Evolutionary conservation across 225 moss, liverwort and hornwort species (phyloP).

Genomic region (Sphagnum contortum): DNA sequence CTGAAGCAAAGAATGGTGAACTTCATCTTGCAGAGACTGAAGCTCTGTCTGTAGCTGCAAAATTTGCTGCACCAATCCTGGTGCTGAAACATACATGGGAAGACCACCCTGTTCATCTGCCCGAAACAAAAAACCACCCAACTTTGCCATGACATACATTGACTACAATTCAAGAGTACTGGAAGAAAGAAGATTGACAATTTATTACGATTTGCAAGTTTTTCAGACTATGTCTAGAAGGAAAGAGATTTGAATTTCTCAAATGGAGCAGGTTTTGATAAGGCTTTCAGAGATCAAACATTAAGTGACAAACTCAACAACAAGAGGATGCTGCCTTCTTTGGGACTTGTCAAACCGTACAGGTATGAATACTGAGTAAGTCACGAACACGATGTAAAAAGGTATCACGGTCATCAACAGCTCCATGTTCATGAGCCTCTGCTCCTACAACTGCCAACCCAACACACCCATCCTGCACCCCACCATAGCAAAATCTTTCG

Average conservation of each 20-base stretch:
- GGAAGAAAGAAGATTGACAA: too few relatives aligned
- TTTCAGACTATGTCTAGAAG: too few relatives aligned
- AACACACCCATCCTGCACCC: constrained; percentile 65
- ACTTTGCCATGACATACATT: too few relatives aligned
- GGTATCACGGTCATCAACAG: constrained; percentile 96
- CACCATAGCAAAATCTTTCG: not conserved
- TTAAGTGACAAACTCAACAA: too few relatives aligned
- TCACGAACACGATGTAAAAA: constrained; percentile 94
- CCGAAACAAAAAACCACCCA: constrained; percentile 2
- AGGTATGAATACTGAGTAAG: constrained; percentile 77
- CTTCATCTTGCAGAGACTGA: constrained; percentile 63
- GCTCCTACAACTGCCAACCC: constrained; percentile 60
- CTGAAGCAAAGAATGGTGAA: constrained; percentile 79
- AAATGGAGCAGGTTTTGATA: too few relatives aligned
- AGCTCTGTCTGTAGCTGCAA: constrained; percentile 77
- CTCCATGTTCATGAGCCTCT: constrained; percentile 91
- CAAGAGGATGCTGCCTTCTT: too few relatives aligned
- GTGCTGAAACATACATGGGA: constrained; percentile 92
- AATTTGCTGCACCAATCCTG: constrained; percentile 93
- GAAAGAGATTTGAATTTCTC: too few relatives aligned
- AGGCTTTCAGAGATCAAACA: too few relatives aligned
- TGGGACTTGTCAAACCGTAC: constrained; percentile 10
- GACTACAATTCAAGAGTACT: too few relatives aligned
- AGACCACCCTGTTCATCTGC: constrained; percentile 76
- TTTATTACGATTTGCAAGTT: too few relatives aligned